Conservation (phyloP, 2,329 filamentous ascomycete species). For the Phialophora tarda region DNA sequence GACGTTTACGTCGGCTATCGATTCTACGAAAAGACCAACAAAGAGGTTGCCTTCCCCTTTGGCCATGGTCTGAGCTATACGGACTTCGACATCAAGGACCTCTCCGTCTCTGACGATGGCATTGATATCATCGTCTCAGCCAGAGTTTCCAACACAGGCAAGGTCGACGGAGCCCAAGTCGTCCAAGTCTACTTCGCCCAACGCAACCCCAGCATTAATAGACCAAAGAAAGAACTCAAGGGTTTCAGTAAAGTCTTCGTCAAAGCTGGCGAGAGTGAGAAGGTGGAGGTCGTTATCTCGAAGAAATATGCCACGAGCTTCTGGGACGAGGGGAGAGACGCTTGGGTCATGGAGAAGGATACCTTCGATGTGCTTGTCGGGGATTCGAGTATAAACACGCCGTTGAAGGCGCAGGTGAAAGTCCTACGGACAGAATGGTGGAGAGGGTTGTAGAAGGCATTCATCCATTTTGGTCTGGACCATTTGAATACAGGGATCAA, state of each 20-base stretch:
- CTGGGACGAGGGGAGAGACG: constrained; percentile 70
- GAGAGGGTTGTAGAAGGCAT: constrained; percentile 60
- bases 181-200: constrained; percentile 60
- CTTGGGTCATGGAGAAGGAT: constrained; percentile 71
- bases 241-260: constrained; percentile 70
- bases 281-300: constrained; percentile 60
- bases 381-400: constrained; percentile 52
- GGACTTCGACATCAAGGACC: constrained; percentile 63
- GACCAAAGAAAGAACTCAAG: constrained; percentile 67
- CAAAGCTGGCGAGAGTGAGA: constrained; percentile 63
- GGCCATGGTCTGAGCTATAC: constrained; percentile 82
- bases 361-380: constrained; percentile 67
- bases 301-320: constrained; percentile 71
- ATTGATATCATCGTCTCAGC: constrained; percentile 56
- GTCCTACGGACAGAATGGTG: constrained; percentile 70
- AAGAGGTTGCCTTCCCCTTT: constrained; percentile 73
- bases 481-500: not conserved
- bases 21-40: constrained; percentile 74
- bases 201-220: constrained; percentile 58
- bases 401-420: constrained; percentile 59
- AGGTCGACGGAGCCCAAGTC: constrained; percentile 59
- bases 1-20: constrained; percentile 82
- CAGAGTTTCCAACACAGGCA: constrained; percentile 60
- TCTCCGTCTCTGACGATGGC: constrained; percentile 52
- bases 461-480: constrained; percentile 19